Base-by-base conservation (phyloP, 345 rosid genomes). In the rapeseed (Brassica napus) region DNA sequence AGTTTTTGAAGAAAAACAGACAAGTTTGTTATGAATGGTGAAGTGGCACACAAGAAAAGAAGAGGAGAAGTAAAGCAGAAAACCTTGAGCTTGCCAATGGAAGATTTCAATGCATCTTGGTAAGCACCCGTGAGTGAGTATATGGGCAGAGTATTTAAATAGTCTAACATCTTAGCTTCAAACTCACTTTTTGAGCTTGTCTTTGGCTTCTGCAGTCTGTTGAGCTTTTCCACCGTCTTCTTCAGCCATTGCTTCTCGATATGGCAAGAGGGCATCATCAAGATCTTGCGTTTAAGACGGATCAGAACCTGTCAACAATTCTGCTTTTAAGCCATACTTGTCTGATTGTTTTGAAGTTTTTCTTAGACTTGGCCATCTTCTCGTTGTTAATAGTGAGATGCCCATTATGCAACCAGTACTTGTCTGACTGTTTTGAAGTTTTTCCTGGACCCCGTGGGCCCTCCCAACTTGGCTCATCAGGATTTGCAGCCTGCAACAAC, bases 331-430 rank as follows among this genome's bases (percentile, higher is more conserved):
- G 65, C 70, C 74, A 79, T 84, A 90, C 95, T 78, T 91, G 81
- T 59, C 97, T 86, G 70, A 90, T 88, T 24, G 97, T 88, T 85
- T 84, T 89, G 62, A 87, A 90, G 72, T 94, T 92, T 2, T 87
- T 88, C 84, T 79, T 72, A 8, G 98, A 89, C 60, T 94, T 94
- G n/a, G 93, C 90, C 98, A 94, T 94, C 86, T 92, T 92, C 87
- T 85, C 91, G 61, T 89, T 85, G 74, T 90, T 86, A 64, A 89
- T 90, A 3, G 94, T 94, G 55, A 92, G 93, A 81, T 92, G 96
- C 57, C 97, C 98, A 84, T 94, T 94, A 82, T 94, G 98, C 87
- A 92, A 72, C 98, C 98, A 92, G 77, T 88, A 90, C 16, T 75
- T 18, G 18, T 18, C 18, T 18, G 18, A 18, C 18, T 18, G 18